Base-by-base conservation (phyloP, 805 yeast species). In the Maudiozyma pseudohumilis region DNA sequence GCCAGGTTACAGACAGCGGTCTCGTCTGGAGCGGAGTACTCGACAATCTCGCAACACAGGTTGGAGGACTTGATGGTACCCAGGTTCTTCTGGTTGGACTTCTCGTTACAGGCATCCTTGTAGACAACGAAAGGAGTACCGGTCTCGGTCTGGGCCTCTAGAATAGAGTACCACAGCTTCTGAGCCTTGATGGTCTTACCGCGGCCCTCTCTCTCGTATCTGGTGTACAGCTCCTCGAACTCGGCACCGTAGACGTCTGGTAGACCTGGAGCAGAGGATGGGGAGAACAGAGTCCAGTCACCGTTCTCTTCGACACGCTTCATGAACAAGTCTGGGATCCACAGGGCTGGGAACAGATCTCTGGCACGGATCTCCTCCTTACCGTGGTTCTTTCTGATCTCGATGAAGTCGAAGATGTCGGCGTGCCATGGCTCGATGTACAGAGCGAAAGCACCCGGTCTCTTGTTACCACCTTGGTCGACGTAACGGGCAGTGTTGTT, bases 361-460 rank as follows among this genome's bases (percentile, higher is more conserved):
- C 97, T 74, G 1, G 98, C 95, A 53, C 96, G 74, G 47, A 75
- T 65, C 61, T 89, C 97, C 61, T 89, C 96, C 52, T 85, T 87
- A 37, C 96, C 97, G 56, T 88, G 95, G 55, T 87, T 89, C 65
- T 89, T 88, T 53, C 92, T 75, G 47, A 89, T 68, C 41, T 88
- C 89, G 38, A 89, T 61, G 52, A 89, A 80, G 42, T 83, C 95
- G 59, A 85, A 81, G 25, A 89, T 70, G 52, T 89, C 98, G 9
- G 82, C 74, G 57, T 89, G 98, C 98, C 98, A 89, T 39, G 98
- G 96, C 64, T 89, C 98, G 26, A 89, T 60, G 62, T 88, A 89
- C 26, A 87, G 64, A 25, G 96, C 95, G 61, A 89, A 83, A 3
- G 98, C 98, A 44, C 97, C 97, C 0, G 98, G 98, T 53, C 98